phyloP scores from a whole-genome alignment of 2,329 filamentous ascomycete species.

The Clarireedia hainanense region DNA sequence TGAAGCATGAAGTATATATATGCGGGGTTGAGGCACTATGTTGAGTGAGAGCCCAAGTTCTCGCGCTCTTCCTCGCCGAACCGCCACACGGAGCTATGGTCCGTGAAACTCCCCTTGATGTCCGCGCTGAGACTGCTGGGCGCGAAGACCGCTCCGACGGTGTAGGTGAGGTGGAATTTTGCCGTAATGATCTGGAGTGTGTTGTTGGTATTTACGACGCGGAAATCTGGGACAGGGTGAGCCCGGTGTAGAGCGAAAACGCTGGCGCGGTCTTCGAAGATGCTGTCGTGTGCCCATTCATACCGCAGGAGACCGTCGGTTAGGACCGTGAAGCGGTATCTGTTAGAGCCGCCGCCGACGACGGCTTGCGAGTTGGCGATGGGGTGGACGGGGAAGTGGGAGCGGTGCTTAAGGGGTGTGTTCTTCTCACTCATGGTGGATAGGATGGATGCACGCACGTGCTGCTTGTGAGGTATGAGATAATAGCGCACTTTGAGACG shows the following conservation, averaged over 20 bases:
- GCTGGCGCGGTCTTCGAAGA: conserved; percentile 55
- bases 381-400: conserved; percentile 33
- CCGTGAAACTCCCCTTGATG: neutral
- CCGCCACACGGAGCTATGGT: neutral
- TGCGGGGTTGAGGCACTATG: no score
- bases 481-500: no score
- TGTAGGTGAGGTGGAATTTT: conserved; percentile 48
- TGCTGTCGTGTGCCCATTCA: conserved; percentile 52
- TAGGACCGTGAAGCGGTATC: conserved; percentile 52
- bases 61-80: neutral
- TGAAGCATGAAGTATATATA: no score
- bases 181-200: conserved; percentile 48
- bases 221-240: conserved; percentile 40
- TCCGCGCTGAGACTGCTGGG: neutral
- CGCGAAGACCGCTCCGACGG: conserved; percentile 22
- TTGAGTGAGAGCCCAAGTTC: neutral
- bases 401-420: no score
- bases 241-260: conserved; percentile 51
- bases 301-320: conserved; percentile 49
- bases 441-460: no score
- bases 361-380: conserved; percentile 37
- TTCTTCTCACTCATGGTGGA: no score
- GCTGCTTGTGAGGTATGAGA: no score
- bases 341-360: conserved; percentile 30
- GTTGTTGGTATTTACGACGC: conserved; percentile 37